Evolutionary conservation across 1,284 basidiomycete species (phyloP).

Genomic region (Phylloboletellus chloephorus): DNA sequence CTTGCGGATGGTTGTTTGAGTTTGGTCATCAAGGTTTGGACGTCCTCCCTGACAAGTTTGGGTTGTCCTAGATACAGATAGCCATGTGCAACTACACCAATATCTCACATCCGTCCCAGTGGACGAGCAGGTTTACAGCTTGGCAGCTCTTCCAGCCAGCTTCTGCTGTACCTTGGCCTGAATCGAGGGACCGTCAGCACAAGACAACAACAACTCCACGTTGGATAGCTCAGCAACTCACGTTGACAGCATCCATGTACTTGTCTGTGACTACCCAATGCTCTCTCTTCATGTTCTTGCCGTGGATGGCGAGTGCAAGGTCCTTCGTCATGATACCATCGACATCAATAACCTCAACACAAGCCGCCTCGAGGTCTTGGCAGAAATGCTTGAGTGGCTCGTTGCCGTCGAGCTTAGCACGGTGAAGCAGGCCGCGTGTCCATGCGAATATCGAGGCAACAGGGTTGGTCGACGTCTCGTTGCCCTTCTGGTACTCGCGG

Average conservation of each 20-base stretch:
- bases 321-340: conserved; percentile 97
- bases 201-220: not conserved
- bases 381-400: conserved; percentile 75
- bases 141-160: conserved; percentile 30
- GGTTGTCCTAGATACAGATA: conserved; percentile 13
- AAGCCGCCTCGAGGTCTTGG: conserved; percentile 77
- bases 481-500: conserved; percentile 94
- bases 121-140: conserved; percentile 15
- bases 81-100: conserved; percentile 12
- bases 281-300: conserved; percentile 84
- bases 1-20: conserved; percentile 17
- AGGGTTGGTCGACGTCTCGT: conserved; percentile 96
- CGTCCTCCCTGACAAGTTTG: no score
- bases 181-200: conserved; percentile 15
- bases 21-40: conserved; percentile 18
- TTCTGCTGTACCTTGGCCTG: conserved; percentile 58
- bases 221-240: conserved; percentile 32
- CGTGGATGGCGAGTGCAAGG: conserved; percentile 91
- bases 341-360: conserved; percentile 87
- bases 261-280: conserved; percentile 91
- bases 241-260: conserved; percentile 88
- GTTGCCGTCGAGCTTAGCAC: conserved; percentile 90
- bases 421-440: conserved; percentile 92
- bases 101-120: conserved; percentile 8
- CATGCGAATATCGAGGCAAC: conserved; percentile 99